These are phyloP conservation scores for Podosphaera aphanis DNA, from an alignment of 2,329 filamentous ascomycete species.

Conservation along the genomic window DNA sequence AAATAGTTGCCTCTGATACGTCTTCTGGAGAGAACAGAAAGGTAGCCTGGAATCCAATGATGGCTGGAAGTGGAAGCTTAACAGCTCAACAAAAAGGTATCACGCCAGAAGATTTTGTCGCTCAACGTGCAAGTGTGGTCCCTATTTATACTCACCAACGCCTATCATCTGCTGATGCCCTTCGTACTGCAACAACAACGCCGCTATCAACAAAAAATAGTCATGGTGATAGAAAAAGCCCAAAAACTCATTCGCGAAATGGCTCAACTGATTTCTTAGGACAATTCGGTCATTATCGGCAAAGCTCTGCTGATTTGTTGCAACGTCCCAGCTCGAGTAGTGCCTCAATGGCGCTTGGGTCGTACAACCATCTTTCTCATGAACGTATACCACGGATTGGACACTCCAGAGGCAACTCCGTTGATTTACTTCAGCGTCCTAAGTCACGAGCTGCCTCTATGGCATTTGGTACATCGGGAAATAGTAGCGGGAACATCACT, in stretches of 20 bases:
- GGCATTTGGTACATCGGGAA: slow-evolving; percentile 9
- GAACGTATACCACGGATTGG: slow-evolving; percentile 22
- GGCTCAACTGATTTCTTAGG: slow-evolving; percentile 22
- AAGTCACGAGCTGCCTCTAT: slow-evolving; percentile 33
- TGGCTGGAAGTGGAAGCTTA: slow-evolving; percentile 22
- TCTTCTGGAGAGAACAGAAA: slow-evolving; percentile 33
- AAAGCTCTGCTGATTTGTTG: slow-evolving; percentile 24
- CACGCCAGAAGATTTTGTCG: slow-evolving; percentile 63
- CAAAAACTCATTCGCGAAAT: slow-evolving; percentile 20
- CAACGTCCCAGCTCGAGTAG: slow-evolving; percentile 35
- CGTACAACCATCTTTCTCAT: slow-evolving; percentile 22
- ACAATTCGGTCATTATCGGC: slow-evolving; percentile 20
- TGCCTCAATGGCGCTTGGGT: slow-evolving; percentile 19
- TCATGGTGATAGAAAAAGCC: slow-evolving; percentile 11
- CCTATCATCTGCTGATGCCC: slow-evolving; percentile 26
- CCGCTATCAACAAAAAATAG: slow-evolving; percentile 21
- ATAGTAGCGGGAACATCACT: slow-evolving; percentile 22
- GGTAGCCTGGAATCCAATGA: slow-evolving; percentile 59
- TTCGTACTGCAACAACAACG: slow-evolving; percentile 21
- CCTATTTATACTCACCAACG: slow-evolving; percentile 37
- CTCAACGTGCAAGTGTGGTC: slow-evolving; percentile 43
- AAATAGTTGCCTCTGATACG: slow-evolving; percentile 13
- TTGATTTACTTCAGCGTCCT: slow-evolving; percentile 25
- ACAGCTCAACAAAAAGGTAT: slow-evolving; percentile 22
- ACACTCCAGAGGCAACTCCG: slow-evolving; percentile 25